phyloP scores from a whole-genome alignment of 768 basidiomycete species.

The Psilocybe azurescens region DNA sequence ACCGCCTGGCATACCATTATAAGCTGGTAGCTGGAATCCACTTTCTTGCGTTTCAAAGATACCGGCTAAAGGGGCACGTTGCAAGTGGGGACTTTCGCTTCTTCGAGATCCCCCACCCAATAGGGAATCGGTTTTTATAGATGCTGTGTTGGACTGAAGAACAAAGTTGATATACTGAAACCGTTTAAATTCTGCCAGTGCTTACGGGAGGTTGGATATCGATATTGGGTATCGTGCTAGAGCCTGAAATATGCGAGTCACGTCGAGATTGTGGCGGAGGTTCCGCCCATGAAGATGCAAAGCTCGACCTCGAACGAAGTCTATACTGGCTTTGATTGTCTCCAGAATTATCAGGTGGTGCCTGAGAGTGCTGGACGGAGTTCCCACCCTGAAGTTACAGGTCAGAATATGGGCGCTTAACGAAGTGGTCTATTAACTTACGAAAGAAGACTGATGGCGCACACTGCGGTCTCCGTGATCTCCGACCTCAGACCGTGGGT shows the following conservation, averaged over 20 bases:
- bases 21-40: background rate
- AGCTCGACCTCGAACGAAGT: constrained; percentile 30
- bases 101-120: constrained; percentile 11
- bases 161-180: background rate
- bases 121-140: constrained; percentile 23
- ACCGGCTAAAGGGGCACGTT: constrained; percentile 6
- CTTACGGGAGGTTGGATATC: constrained; percentile 44
- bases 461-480: constrained; percentile 26
- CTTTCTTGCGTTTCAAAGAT: constrained; percentile 2
- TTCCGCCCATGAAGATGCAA: constrained; percentile 26
- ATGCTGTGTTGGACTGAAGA: constrained; percentile 12
- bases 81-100: constrained; percentile 14
- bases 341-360: constrained; percentile 15
- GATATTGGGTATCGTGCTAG: constrained; percentile 36
- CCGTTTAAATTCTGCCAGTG: constrained; percentile 4
- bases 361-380: constrained; percentile 14
- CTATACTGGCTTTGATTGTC: constrained; percentile 26
- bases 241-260: constrained; percentile 10
- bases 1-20: constrained; percentile 22
- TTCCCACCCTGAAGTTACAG: constrained; percentile 22
- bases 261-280: constrained; percentile 1
- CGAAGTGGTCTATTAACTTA: constrained; percentile 26
- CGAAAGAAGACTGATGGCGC: constrained; percentile 40
- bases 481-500: constrained; percentile 25
- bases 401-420: background rate